phyloP scores from a whole-genome alignment of 164 flowering plant species.

The Annona squamosa region DNA sequence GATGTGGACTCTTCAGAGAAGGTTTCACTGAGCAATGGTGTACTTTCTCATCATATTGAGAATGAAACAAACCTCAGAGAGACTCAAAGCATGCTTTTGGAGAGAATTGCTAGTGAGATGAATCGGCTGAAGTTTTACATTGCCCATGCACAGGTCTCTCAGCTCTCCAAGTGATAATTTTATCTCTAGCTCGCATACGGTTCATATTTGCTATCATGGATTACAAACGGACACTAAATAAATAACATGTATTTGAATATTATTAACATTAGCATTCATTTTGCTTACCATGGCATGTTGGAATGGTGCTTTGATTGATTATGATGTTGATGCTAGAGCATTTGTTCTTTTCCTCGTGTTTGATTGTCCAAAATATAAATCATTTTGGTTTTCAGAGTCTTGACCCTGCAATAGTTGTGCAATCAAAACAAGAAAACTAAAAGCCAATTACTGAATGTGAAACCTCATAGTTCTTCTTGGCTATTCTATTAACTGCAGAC shows the following conservation, averaged over 20 bases:
- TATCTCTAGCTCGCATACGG: not conserved
- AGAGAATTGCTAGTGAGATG: slow-evolving; percentile 98
- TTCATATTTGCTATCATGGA: not conserved
- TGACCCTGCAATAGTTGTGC: too few species aligned
- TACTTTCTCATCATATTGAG: slow-evolving; percentile 44
- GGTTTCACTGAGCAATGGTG: slow-evolving; percentile 40
- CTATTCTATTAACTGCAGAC: too few species aligned
- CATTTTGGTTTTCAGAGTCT: too few species aligned
- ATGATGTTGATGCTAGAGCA: too few species aligned
- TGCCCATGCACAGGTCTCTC: slow-evolving; percentile 80
- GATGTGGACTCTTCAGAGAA: slow-evolving; percentile 36
- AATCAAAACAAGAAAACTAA: not conserved
- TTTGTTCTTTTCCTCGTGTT: too few species aligned
- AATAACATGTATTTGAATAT: not conserved
- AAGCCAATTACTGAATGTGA: not conserved
- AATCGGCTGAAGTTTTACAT: slow-evolving; percentile 87
- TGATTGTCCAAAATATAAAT: too few species aligned
- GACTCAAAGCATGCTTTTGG: slow-evolving; percentile 95
- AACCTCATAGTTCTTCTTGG: not conserved
- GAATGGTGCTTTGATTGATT: too few species aligned
- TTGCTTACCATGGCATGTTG: too few species aligned
- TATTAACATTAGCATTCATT: not conserved
- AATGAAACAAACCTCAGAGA: slow-evolving; percentile 73
- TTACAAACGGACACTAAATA: not conserved
- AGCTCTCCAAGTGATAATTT: slow-evolving; percentile 12